Evolutionary conservation across 2,329 filamentous ascomycete genomes (phyloP).

Genomic region (Cytospora mali): DNA sequence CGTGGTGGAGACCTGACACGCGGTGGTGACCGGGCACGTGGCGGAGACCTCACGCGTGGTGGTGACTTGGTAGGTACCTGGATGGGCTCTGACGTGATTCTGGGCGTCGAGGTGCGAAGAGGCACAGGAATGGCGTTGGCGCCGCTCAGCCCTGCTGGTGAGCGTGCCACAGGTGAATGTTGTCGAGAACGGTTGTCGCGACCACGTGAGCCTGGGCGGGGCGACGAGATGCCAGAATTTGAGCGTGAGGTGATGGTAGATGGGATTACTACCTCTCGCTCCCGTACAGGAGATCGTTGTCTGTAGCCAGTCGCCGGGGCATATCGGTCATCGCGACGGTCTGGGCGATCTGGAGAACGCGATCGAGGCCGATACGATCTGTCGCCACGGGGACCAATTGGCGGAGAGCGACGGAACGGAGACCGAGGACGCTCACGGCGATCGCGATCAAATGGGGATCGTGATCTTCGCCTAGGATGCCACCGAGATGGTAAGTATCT

Average conservation of each 20-base stretch:
- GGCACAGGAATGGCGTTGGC: conserved; percentile 27
- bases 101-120: conserved; percentile 24
- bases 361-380: conserved; percentile 55
- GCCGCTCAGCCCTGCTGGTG: conserved; percentile 35
- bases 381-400: conserved; percentile 42
- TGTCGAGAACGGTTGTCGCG: conserved; percentile 51
- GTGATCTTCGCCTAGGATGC: conserved; percentile 52
- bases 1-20: conserved; percentile 38
- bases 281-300: conserved; percentile 49
- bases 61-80: conserved; percentile 23
- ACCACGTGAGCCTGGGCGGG: conserved; percentile 49
- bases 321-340: conserved; percentile 51
- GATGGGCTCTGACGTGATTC: conserved; percentile 6
- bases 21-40: conserved; percentile 51
- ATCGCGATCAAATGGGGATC: conserved; percentile 56
- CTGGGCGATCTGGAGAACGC: conserved; percentile 52
- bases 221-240: conserved; percentile 50
- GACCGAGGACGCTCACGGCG: conserved; percentile 49
- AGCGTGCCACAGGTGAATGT: conserved; percentile 46
- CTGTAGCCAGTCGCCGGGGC: conserved; percentile 42
- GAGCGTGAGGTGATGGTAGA: conserved; percentile 54
- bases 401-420: conserved; percentile 43
- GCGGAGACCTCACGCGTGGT: conserved; percentile 22
- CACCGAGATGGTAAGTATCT: conserved; percentile 16
- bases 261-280: conserved; percentile 51